These are phyloP conservation scores for Musa balbisiana DNA, from an alignment of 202 grass and related monocot genomes.

Conservation along the genomic window DNA sequence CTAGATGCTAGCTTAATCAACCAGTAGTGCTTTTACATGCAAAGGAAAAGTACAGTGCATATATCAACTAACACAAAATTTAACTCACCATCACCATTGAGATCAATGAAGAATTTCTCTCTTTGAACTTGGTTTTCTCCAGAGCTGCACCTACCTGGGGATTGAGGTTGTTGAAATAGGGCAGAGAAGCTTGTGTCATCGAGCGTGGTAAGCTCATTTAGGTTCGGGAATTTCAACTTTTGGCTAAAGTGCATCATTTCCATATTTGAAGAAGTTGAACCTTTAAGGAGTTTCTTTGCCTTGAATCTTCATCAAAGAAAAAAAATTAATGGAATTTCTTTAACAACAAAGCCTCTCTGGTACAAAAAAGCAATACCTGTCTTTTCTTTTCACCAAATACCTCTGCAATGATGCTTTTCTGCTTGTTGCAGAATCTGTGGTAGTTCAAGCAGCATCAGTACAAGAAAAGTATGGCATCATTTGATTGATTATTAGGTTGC, in stretches of 20 bases:
- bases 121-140: slow-evolving; percentile 1
- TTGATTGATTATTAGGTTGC: background rate
- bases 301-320: slow-evolving; percentile 31
- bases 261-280: slow-evolving; percentile 11
- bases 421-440: slow-evolving; percentile 22
- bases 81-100: slow-evolving; percentile 14
- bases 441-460: slow-evolving; percentile 11
- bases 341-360: background rate
- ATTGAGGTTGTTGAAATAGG: slow-evolving; percentile 14
- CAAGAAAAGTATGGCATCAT: background rate
- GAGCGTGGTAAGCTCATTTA: slow-evolving; percentile 19
- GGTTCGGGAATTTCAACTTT: slow-evolving; percentile 19
- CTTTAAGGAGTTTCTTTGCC: slow-evolving; percentile 29
- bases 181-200: background rate
- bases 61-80: background rate
- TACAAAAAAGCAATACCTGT: slow-evolving; percentile 23
- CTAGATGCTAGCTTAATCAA: no score
- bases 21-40: no score
- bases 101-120: slow-evolving; percentile 8
- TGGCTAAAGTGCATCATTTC: slow-evolving; percentile 29
- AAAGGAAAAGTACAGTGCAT: background rate
- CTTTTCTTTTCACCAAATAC: slow-evolving; percentile 45
- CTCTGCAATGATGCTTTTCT: slow-evolving; percentile 42
- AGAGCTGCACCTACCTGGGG: slow-evolving; percentile 15
- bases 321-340: background rate